These are phyloP conservation scores for Quercus tomentella DNA, from an alignment of 331 rosid species.

Conservation along the genomic window DNA sequence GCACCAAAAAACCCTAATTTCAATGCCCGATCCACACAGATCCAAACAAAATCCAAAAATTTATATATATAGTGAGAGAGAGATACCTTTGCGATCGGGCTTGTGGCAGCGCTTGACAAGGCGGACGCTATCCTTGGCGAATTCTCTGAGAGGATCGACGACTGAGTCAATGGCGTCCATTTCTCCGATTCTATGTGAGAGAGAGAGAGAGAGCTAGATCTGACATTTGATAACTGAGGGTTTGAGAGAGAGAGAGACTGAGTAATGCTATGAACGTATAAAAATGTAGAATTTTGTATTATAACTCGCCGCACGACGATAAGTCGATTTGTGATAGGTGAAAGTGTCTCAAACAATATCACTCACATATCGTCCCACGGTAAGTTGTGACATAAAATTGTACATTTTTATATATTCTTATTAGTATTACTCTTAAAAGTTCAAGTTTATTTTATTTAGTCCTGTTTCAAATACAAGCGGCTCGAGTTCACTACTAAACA, in stretches of 20 bases:
- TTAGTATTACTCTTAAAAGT: too few species aligned
- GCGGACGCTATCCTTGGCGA: conserved; percentile 31
- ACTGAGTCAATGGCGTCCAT: conserved; percentile 41
- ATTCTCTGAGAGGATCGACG: conserved; percentile 33
- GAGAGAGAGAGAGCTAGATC: background rate
- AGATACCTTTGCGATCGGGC: conserved; percentile 32
- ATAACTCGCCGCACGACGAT: too few species aligned
- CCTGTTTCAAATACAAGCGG: accelerated
- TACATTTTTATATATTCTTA: too few species aligned
- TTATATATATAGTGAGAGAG: too few species aligned
- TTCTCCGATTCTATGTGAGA: background rate
- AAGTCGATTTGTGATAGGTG: too few species aligned
- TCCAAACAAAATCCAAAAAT: background rate
- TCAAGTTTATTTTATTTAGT: too few species aligned
- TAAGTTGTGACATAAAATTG: too few species aligned
- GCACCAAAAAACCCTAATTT: background rate
- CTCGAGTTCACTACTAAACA: accelerated
- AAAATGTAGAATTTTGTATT: too few species aligned
- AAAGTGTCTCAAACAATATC: too few species aligned
- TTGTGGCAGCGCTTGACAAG: conserved; percentile 41
- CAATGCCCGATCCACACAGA: background rate
- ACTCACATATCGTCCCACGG: too few species aligned
- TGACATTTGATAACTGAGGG: background rate
- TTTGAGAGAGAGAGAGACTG: background rate
- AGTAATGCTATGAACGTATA: too few species aligned